Conservation (phyloP, 2,329 filamentous ascomycete genomes). For the Leptographium wingfieldii region DNA sequence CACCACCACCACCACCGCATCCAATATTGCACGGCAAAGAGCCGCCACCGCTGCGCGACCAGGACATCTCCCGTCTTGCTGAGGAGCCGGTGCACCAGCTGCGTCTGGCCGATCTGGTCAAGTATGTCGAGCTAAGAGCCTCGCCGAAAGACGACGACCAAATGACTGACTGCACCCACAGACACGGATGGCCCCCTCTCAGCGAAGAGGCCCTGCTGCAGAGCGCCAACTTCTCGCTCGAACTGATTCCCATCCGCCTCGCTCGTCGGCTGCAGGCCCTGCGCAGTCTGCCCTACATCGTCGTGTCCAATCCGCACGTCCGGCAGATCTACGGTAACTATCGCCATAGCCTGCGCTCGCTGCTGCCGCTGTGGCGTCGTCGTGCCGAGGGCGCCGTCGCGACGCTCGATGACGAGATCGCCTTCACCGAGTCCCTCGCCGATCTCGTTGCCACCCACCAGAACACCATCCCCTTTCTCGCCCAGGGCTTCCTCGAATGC, state of each 20-base stretch:
- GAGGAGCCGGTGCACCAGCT: constrained; percentile 67
- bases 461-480: constrained; percentile 88
- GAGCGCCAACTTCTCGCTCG: constrained; percentile 92
- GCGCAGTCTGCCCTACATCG: constrained; percentile 89
- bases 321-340: constrained; percentile 94
- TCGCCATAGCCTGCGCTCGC: constrained; percentile 77
- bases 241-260: constrained; percentile 79
- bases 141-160: neutral
- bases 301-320: constrained; percentile 95
- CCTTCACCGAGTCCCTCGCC: constrained; percentile 84
- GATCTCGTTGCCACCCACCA: constrained; percentile 91
- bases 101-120: constrained; percentile 79
- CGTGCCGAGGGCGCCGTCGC: constrained; percentile 37
- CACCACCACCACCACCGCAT: neutral
- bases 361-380: constrained; percentile 66
- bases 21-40: neutral
- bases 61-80: constrained; percentile 68
- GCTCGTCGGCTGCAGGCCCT: constrained; percentile 89
- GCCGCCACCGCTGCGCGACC: constrained; percentile 35
- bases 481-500: constrained; percentile 85
- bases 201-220: constrained; percentile 67
- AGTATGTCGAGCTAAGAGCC: constrained; percentile 32
- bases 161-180: constrained; percentile 16
- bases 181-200: constrained; percentile 71
- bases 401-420: constrained; percentile 73